Evolutionary conservation across 495 filamentous ascomycete genomes (phyloP).

Genomic region (Zalerion maritima): DNA sequence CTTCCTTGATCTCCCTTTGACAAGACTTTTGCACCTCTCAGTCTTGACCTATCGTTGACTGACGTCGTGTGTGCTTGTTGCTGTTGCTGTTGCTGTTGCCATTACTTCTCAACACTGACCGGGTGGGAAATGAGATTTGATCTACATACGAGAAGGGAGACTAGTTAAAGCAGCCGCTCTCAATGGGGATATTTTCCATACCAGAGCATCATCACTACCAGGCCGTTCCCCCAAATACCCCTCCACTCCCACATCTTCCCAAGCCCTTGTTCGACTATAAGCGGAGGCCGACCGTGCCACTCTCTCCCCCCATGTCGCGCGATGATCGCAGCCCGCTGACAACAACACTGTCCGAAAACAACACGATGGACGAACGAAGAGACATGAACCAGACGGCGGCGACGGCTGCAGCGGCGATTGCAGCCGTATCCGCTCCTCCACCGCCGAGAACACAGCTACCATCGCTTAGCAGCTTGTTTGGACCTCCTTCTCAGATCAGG

Average conservation of each 20-base stretch:
- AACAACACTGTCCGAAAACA: constrained; percentile 26
- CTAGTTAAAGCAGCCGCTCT: constrained; percentile 14
- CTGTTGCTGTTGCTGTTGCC: constrained; percentile 3
- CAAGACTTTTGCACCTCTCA: constrained; percentile 1
- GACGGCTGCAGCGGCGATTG: constrained; percentile 13
- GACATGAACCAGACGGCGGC: constrained; percentile 19
- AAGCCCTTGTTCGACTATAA: constrained; percentile 3
- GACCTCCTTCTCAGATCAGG: constrained; percentile 21
- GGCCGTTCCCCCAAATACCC: constrained; percentile 26
- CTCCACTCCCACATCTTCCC: constrained; percentile 22
- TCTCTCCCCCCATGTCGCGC: constrained; percentile 37
- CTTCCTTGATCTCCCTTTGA: constrained; percentile 1
- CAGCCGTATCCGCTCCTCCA: constrained; percentile 1
- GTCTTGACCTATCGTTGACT: constrained; percentile 1
- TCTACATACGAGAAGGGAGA: constrained; percentile 6
- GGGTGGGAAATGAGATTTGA: not conserved
- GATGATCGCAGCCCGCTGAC: constrained; percentile 30
- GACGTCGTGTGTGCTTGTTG: constrained; percentile 3
- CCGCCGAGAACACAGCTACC: constrained; percentile 33
- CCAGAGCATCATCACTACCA: constrained; percentile 29
- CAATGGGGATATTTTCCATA: constrained; percentile 34
- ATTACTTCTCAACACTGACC: not conserved
- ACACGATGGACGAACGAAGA: too few species aligned
- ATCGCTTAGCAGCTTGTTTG: constrained; percentile 39
- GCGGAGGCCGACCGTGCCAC: constrained; percentile 8